These are phyloP conservation scores for Saccharomycopsis vini DNA, from an alignment of 805 yeast genomes.

Conservation along the genomic window DNA sequence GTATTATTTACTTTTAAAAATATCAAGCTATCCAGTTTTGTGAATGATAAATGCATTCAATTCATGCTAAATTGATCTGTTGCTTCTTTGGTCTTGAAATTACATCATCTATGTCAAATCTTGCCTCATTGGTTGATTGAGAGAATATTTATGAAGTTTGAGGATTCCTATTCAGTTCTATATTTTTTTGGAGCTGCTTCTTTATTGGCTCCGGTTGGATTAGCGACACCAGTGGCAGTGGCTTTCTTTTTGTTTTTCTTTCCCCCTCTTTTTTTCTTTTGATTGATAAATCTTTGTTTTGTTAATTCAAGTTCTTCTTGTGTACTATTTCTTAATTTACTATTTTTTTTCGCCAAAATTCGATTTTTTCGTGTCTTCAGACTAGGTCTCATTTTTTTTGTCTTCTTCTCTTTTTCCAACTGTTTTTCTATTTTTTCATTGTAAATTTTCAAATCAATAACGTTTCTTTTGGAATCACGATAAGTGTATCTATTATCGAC, in stretches of 20 bases:
- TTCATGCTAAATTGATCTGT: no score
- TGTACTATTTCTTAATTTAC: constrained; percentile 6
- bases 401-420: constrained; percentile 1
- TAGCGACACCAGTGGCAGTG: no score
- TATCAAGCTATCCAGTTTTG: no score
- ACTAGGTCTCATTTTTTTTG: constrained; percentile 13
- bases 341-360: constrained; percentile 8
- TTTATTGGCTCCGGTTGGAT: no score
- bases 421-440: constrained; percentile 4
- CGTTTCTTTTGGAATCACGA: neutral
- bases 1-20: no score
- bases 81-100: no score
- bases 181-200: constrained; percentile 3
- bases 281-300: constrained; percentile 5
- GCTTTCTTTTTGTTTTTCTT: constrained; percentile 18
- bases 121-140: no score
- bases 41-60: no score
- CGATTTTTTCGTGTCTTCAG: constrained; percentile 11
- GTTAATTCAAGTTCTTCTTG: neutral
- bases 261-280: constrained; percentile 19
- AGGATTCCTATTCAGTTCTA: constrained; percentile 9
- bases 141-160: no score
- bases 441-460: constrained; percentile 7
- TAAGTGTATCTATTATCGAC: constrained; percentile 6
- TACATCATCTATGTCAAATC: no score